A percentile compares a stretch with the other conserved stretches of the same genome.
phyloP scores from a whole-genome alignment of 345 rosid species.

The Stellera chamaejasme region DNA sequence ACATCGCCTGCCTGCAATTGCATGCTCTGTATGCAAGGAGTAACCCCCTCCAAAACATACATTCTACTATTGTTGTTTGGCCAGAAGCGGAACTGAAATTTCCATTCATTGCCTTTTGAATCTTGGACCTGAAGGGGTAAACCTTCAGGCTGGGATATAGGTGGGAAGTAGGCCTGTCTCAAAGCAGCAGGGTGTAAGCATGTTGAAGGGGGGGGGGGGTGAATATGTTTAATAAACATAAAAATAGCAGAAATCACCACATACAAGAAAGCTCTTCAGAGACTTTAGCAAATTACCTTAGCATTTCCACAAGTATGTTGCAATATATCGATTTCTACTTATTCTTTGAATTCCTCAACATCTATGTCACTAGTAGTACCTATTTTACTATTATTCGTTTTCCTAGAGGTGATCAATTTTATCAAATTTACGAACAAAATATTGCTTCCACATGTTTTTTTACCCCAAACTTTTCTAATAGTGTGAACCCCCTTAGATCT shows the following conservation, averaged over 20 bases:
- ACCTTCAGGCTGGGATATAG: slow-evolving; percentile 77
- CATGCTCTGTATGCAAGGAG: slow-evolving; percentile 91
- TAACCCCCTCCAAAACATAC: slow-evolving; percentile 93
- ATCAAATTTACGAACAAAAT: no score
- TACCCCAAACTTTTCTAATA: no score
- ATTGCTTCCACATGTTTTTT: no score
- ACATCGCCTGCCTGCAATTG: slow-evolving; percentile 94
- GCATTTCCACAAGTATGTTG: no score
- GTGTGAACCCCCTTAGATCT: no score
- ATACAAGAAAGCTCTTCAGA: not conserved
- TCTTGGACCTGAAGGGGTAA: slow-evolving; percentile 91
- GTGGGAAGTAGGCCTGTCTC: slow-evolving; percentile 80
- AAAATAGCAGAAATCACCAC: not conserved
- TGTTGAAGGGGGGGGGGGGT: no score
- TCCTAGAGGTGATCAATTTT: no score
- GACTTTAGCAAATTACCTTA: not conserved
- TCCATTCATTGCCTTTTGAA: slow-evolving; percentile 91
- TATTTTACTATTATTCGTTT: no score
- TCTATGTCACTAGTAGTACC: no score
- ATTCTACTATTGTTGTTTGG: slow-evolving; percentile 86
- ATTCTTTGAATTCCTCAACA: no score
- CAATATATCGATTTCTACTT: no score
- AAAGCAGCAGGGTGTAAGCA: slow-evolving; percentile 12
- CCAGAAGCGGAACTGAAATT: slow-evolving; percentile 95
- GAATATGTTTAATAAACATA: not conserved